These are phyloP conservation scores for Pythium myriotylum DNA, from an alignment of 352 stramenopile species.

Conservation along the genomic window DNA sequence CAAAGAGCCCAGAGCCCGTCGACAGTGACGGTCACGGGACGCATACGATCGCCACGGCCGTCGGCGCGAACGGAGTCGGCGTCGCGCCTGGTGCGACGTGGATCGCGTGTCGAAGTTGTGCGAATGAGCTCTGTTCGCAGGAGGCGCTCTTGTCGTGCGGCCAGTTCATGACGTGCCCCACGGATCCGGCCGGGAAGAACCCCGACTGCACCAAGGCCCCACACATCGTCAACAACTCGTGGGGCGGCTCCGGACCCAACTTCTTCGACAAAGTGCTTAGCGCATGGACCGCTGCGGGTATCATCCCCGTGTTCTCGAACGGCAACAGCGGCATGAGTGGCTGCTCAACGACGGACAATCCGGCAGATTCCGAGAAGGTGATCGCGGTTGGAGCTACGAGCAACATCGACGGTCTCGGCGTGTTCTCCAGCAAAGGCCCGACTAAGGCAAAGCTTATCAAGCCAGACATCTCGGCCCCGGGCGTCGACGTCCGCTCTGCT, in stretches of 20 bases:
- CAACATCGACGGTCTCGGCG: neutral
- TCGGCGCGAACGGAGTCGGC: neutral
- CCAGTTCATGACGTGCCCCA: conserved; percentile 28
- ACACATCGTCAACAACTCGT: conserved; percentile 27
- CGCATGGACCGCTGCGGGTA: conserved; percentile 21
- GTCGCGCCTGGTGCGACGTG: conserved; percentile 9
- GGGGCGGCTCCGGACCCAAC: conserved; percentile 13
- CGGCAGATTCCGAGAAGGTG: conserved; percentile 23
- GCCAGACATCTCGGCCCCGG: conserved; percentile 2
- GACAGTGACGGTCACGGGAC: conserved; percentile 28
- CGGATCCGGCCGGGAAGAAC: neutral
- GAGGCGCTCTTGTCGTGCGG: conserved; percentile 24
- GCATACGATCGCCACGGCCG: conserved; percentile 7
- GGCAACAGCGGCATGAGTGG: conserved; percentile 12
- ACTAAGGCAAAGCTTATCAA: neutral
- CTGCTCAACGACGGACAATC: conserved; percentile 7
- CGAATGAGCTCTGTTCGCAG: conserved; percentile 12
- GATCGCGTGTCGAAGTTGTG: conserved; percentile 7
- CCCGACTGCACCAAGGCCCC: conserved; percentile 5
- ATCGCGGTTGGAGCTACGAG: conserved; percentile 22
- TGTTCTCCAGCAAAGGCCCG: conserved; percentile 3
- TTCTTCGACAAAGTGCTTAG: conserved; percentile 13
- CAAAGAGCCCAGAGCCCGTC: conserved; percentile 13
- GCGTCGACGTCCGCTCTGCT: conserved; percentile 9
- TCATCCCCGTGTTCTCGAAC: conserved; percentile 26